Conservation (phyloP, 148 eudicot species). For the Rhododendron molle region DNA sequence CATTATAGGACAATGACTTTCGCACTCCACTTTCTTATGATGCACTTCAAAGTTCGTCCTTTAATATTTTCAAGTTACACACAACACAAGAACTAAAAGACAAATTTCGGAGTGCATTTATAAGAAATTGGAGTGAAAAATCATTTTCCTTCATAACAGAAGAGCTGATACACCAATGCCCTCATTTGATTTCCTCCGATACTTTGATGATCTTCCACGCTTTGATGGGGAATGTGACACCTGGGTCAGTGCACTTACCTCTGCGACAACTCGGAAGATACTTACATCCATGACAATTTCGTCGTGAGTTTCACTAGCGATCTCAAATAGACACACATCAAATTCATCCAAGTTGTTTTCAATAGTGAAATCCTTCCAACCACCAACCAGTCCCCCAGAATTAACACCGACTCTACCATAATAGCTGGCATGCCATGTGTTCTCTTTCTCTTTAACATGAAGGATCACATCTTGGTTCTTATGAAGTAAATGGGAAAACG, state of each 20-base stretch:
- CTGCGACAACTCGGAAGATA: constrained; percentile 40
- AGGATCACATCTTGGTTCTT: constrained; percentile 25
- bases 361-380: constrained; percentile 21
- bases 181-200: background rate
- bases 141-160: too few relatives aligned
- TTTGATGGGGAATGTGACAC: background rate
- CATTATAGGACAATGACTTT: too few relatives aligned
- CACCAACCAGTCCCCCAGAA: constrained; percentile 9
- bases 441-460: constrained; percentile 18
- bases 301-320: constrained; percentile 8
- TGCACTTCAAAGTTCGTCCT: too few relatives aligned
- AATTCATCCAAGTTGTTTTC: constrained; percentile 15
- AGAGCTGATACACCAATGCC: background rate
- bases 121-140: too few relatives aligned
- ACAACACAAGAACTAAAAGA: too few relatives aligned
- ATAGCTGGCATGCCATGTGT: constrained; percentile 24
- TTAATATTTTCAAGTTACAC: too few relatives aligned
- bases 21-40: too few relatives aligned
- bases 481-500: background rate
- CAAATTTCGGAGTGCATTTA: too few relatives aligned
- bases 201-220: background rate
- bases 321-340: constrained; percentile 45
- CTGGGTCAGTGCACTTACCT: constrained; percentile 14
- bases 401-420: background rate
- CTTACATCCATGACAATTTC: constrained; percentile 27